A percentile compares a stretch with the other conserved stretches of the same genome.
phyloP scores from a whole-genome alignment of 352 stramenopile species.

The Pelagophyceae sp. region DNA sequence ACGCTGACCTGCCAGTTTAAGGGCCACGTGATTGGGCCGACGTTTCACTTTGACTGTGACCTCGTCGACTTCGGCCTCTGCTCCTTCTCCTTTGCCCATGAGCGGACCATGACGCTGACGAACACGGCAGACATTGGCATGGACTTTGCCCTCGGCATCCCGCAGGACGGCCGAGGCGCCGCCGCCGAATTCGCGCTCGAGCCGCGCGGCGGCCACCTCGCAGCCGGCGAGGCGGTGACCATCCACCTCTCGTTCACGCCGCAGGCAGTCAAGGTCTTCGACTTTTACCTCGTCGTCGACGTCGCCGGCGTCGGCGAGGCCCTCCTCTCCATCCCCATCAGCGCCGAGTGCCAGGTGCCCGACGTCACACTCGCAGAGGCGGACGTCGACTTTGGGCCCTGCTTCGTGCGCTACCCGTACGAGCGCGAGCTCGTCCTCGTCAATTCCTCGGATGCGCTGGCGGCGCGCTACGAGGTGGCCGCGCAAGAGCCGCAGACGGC shows the following conservation, averaged over 20 bases:
- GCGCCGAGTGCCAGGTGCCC: constrained; percentile 70
- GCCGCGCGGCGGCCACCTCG: constrained; percentile 59
- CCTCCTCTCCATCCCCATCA: constrained; percentile 73
- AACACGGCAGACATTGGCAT: constrained; percentile 87
- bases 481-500: constrained; percentile 75
- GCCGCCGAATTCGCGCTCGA: constrained; percentile 76
- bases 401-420: constrained; percentile 82
- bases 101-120: constrained; percentile 58
- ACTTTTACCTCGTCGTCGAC: constrained; percentile 78
- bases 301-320: constrained; percentile 74
- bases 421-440: constrained; percentile 64
- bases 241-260: constrained; percentile 56
- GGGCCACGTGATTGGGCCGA: constrained; percentile 76
- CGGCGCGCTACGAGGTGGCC: constrained; percentile 69
- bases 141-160: constrained; percentile 71
- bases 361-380: constrained; percentile 53
- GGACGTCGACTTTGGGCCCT: constrained; percentile 68
- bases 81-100: constrained; percentile 75
- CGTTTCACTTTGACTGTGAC: constrained; percentile 79
- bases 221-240: constrained; percentile 65
- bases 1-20: constrained; percentile 66
- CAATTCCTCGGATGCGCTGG: constrained; percentile 67
- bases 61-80: constrained; percentile 79
- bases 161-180: constrained; percentile 76
- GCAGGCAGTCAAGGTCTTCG: constrained; percentile 73